Percentiles rank a stretch among this genome's conserved stretches.
Evolutionary conservation across 2,329 filamentous ascomycete genomes (phyloP).

Genomic region (Cordyceps pruinosa): DNA sequence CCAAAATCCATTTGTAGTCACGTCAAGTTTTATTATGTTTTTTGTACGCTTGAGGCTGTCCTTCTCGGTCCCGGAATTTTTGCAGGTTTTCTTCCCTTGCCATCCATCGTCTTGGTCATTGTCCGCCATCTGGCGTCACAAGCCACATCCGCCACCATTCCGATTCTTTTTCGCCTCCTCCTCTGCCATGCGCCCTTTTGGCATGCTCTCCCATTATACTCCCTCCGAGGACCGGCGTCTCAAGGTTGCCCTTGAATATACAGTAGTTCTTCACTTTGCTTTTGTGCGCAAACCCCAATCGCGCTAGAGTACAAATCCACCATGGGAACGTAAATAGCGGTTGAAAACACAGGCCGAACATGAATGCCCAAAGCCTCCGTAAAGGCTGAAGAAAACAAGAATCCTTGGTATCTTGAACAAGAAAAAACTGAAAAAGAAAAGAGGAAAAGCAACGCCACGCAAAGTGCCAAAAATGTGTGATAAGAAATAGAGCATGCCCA

Average conservation of each 20-base stretch:
- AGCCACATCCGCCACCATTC: background rate
- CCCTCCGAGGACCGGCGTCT: constrained; percentile 6
- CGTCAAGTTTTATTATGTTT: constrained; percentile 7
- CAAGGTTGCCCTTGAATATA: background rate
- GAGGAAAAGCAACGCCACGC: constrained; percentile 10
- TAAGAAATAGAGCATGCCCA: background rate
- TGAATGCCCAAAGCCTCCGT: constrained; percentile 7
- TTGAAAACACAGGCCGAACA: constrained; percentile 7
- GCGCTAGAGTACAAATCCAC: constrained; percentile 11
- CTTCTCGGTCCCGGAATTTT: constrained; percentile 3
- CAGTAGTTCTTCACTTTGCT: constrained; percentile 5
- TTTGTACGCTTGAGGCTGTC: constrained; percentile 9
- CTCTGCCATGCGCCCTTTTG: background rate
- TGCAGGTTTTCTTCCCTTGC: background rate
- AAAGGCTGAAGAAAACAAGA: constrained; percentile 10
- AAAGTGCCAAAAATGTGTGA: constrained; percentile 8
- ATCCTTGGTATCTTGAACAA: constrained; percentile 11
- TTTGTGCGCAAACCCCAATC: background rate
- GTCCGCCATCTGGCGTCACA: background rate
- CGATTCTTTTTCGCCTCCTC: constrained; percentile 1
- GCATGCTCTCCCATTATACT: background rate
- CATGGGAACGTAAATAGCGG: constrained; percentile 10
- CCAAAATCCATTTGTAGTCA: background rate
- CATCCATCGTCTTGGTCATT: background rate
- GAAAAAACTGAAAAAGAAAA: no score